phyloP scores from a whole-genome alignment of 495 filamentous ascomycete genomes.

The Xylaria cubensis region DNA sequence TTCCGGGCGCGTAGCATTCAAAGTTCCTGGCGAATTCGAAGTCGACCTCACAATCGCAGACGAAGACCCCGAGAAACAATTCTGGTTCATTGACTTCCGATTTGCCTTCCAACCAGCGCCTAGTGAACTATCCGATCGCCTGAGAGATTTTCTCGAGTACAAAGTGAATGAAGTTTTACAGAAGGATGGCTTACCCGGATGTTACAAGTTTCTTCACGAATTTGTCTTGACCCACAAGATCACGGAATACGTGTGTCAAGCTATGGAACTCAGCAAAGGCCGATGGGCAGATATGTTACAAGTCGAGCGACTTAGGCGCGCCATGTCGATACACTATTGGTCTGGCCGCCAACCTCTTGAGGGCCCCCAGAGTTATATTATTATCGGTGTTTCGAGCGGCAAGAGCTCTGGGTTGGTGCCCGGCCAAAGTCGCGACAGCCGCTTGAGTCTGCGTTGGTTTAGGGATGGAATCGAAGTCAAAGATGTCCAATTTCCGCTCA shows the following conservation, averaged over 20 bases:
- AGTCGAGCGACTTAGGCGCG: slow-evolving; percentile 77
- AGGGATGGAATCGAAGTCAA: slow-evolving; percentile 76
- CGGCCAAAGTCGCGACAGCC: slow-evolving; percentile 49
- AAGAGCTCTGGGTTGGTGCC: slow-evolving; percentile 45
- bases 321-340: slow-evolving; percentile 92
- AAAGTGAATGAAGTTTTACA: slow-evolving; percentile 72
- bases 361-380: slow-evolving; percentile 83
- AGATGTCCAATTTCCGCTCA: slow-evolving; percentile 67
- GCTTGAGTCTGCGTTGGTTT: slow-evolving; percentile 81
- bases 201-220: slow-evolving; percentile 84
- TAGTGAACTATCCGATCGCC: slow-evolving; percentile 61
- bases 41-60: slow-evolving; percentile 87
- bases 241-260: slow-evolving; percentile 77
- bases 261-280: slow-evolving; percentile 64
- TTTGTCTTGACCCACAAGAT: slow-evolving; percentile 89
- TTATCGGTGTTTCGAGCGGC: slow-evolving; percentile 79
- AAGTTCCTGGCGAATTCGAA: slow-evolving; percentile 84
- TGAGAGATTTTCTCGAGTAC: slow-evolving; percentile 69
- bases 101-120: slow-evolving; percentile 77
- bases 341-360: slow-evolving; percentile 57
- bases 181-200: slow-evolving; percentile 71
- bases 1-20: slow-evolving; percentile 86
- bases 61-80: slow-evolving; percentile 78
- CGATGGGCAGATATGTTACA: slow-evolving; percentile 78
- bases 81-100: slow-evolving; percentile 91